phyloP scores from a whole-genome alignment of 768 basidiomycete genomes.

The Nidularia pulvinata region DNA sequence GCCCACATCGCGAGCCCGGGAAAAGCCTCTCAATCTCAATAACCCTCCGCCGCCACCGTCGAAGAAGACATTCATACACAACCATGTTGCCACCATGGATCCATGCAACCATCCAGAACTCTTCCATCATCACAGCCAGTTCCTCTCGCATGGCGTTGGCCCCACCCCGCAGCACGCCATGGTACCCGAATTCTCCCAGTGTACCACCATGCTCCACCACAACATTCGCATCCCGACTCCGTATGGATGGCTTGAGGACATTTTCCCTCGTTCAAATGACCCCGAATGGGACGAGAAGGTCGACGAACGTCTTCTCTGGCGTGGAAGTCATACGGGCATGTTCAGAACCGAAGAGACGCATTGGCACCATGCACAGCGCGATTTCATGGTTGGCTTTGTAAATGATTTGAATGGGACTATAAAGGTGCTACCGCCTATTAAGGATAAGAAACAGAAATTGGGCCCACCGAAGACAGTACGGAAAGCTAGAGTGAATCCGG shows the following conservation, averaged over 20 bases:
- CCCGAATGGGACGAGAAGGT: constrained; percentile 64
- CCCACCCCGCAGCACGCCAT: constrained; percentile 38
- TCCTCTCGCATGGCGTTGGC: constrained; percentile 44
- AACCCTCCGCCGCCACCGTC: constrained; percentile 24
- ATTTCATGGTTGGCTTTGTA: constrained; percentile 39
- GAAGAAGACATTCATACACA: constrained; percentile 46
- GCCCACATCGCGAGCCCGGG: constrained; percentile 33
- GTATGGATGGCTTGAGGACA: constrained; percentile 47
- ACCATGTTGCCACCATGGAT: constrained; percentile 47
- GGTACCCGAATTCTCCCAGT: constrained; percentile 54
- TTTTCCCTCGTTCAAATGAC: constrained; percentile 42
- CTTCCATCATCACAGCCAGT: constrained; percentile 50
- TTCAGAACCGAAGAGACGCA: constrained; percentile 28
- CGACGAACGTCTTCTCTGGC: constrained; percentile 67
- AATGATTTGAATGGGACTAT: constrained; percentile 39
- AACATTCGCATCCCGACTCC: constrained; percentile 52
- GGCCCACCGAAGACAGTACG: constrained; percentile 28
- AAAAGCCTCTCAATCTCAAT: constrained; percentile 27
- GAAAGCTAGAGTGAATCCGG: constrained; percentile 45
- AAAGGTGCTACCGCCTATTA: constrained; percentile 32
- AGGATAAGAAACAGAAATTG: constrained; percentile 19
- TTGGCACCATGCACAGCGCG: constrained; percentile 53
- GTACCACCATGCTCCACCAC: constrained; percentile 48
- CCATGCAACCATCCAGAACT: constrained; percentile 45
- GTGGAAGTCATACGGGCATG: constrained; percentile 75